Evolutionary conservation across 1,139 yeast genomes (phyloP), one percentile per base, ranked within the genome.

Genomic region (Taphrina wiesneri): DNA sequence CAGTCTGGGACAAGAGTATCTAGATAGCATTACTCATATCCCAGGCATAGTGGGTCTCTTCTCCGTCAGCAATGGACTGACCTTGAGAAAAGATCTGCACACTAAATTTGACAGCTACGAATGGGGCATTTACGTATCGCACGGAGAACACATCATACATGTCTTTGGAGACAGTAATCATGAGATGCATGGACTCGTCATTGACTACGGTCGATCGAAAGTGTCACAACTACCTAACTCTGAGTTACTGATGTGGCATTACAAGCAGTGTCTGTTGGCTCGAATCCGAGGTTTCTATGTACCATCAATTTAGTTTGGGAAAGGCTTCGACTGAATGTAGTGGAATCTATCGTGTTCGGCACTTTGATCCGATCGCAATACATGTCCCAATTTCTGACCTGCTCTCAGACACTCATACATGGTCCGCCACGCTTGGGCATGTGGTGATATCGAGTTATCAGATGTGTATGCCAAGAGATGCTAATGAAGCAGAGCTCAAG

Each of bases 111-210:
- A 46, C 28, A 46, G 28, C 51, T 46, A 46, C 51, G 51, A 46
- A 19, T 46, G 51, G 51, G 51, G 51, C 15, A 46, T 46, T 26
- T 46, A 19, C 26, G 51, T 46, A 5, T 11, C 51, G 5, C 13
- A 19, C 6, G 26, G 15, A 5, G 51, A 46, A 19, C 51, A 46
- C 15, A 15, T 46, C 28, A 23, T 46, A 6, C 51, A 46, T 23
- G 51, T 46, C 26, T 46, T 46, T 46, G 51, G 51, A 23, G 51
- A 46, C 51, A 46, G 51, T 46, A 46, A 46, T 46, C 51, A 46
- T 46, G 51, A 46, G 28, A 46, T 46, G 51, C 51, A 46, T 46
- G 51, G 51, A 4, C 28, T 11, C 26, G 51, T 46, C 51, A 46
- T 46, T 5, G 51, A 46, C 15, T 46, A 46, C 28, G 51, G 51